Percentiles rank a stretch among this genome's conserved stretches.
Evolutionary conservation across 2,329 filamentous ascomycete species (phyloP).

Genomic region (Trichoderma gracile): DNA sequence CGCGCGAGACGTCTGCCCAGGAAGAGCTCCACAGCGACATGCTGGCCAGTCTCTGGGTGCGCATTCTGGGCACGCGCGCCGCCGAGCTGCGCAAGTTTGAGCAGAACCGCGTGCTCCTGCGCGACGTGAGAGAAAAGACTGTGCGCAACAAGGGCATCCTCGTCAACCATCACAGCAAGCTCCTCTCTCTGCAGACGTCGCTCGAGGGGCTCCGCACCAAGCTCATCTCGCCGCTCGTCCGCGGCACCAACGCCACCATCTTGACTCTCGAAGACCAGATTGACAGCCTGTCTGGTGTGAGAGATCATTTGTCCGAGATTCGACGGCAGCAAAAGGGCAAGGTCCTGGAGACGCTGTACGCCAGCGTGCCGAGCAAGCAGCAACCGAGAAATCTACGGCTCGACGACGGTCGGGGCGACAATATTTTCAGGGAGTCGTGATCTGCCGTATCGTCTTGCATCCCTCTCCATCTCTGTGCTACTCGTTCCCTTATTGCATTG

Average conservation of each 20-base stretch:
- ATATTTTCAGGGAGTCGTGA: conserved; percentile 17
- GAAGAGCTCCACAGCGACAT: conserved; percentile 79
- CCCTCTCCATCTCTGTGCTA: not conserved
- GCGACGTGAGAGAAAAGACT: conserved; percentile 77
- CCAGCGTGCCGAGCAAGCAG: conserved; percentile 41
- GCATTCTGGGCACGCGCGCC: conserved; percentile 75
- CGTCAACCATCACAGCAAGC: conserved; percentile 80
- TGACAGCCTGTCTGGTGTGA: conserved; percentile 74
- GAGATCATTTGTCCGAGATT: conserved; percentile 73
- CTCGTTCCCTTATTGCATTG: not conserved
- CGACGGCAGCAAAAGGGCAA: conserved; percentile 79
- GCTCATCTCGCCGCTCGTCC: conserved; percentile 79
- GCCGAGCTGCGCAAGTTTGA: conserved; percentile 84
- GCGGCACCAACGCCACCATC: conserved; percentile 66
- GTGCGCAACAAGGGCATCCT: conserved; percentile 85
- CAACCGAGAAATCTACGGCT: conserved; percentile 13
- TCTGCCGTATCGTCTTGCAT: not conserved
- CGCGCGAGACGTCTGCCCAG: conserved; percentile 78
- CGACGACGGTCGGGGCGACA: conserved; percentile 11
- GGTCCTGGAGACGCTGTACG: conserved; percentile 78
- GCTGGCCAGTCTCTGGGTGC: conserved; percentile 81
- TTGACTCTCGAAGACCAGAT: conserved; percentile 85
- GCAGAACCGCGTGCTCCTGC: conserved; percentile 79
- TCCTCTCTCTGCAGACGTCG: conserved; percentile 81
- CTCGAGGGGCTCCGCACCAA: conserved; percentile 82